phyloP scores from a whole-genome alignment of 345 rosid genomes.

The Syzygium oleosum region DNA sequence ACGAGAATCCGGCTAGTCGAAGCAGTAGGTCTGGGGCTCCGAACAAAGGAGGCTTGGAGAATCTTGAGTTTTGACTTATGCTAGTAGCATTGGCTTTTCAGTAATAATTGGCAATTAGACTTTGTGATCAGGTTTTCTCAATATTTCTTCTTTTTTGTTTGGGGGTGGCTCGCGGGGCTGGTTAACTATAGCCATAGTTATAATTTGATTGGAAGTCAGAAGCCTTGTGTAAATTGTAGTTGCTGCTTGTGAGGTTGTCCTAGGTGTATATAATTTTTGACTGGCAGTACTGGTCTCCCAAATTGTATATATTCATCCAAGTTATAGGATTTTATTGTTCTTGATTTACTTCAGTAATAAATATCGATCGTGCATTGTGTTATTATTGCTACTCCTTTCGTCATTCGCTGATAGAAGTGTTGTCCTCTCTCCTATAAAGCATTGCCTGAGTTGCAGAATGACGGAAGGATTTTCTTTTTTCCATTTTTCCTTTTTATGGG shows the following conservation, averaged over 20 bases:
- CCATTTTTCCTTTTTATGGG: not conserved
- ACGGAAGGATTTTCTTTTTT: not conserved
- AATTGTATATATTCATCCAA: not conserved
- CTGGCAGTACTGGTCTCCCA: not conserved
- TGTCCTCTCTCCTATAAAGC: not conserved
- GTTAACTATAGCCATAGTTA: not conserved
- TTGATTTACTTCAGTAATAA: not conserved
- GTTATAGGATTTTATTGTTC: not conserved
- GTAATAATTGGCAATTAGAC: not conserved
- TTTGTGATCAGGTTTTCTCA: not conserved
- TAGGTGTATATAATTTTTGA: constrained; percentile 2
- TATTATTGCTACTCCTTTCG: not conserved
- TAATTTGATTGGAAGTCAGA: not conserved
- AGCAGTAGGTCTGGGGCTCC: not conserved
- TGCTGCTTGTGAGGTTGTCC: not conserved
- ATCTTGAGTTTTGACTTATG: not conserved
- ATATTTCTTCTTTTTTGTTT: not conserved
- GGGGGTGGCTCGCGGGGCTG: not conserved
- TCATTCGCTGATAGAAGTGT: not conserved
- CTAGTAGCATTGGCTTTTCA: not conserved
- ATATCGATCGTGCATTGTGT: not conserved
- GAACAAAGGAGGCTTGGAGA: not conserved
- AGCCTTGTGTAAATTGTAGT: not conserved
- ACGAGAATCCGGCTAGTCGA: not conserved
- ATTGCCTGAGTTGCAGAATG: not conserved